Evolutionary conservation across 2,329 filamentous ascomycete genomes (phyloP).

Genomic region (Nannizziopsis arthrosporioides): DNA sequence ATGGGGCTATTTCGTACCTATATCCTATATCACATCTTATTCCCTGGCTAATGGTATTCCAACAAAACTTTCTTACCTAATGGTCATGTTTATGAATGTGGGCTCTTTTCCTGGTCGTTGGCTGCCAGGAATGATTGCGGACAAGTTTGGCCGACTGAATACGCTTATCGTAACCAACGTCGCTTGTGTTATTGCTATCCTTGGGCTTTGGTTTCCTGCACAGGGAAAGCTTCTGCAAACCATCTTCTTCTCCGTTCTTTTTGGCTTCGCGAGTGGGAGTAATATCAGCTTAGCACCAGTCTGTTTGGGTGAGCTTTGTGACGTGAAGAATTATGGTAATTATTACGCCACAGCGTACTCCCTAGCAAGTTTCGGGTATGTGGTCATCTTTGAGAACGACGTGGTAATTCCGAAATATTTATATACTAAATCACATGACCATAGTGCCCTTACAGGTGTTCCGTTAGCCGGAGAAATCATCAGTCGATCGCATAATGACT

Average conservation of each 20-base stretch:
- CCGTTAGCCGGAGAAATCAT: neutral
- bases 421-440: too few relatives aligned
- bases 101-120: neutral
- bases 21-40: conserved; percentile 2
- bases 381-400: too few relatives aligned
- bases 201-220: conserved; percentile 11
- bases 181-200: conserved; percentile 5
- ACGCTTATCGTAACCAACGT: conserved; percentile 6
- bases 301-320: conserved; percentile 24
- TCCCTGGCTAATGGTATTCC: conserved; percentile 1
- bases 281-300: conserved; percentile 24
- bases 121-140: conserved; percentile 4
- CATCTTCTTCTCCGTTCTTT: conserved; percentile 8
- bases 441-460: too few relatives aligned
- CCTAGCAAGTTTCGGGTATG: too few relatives aligned
- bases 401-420: too few relatives aligned
- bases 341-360: conserved; percentile 16
- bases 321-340: conserved; percentile 21
- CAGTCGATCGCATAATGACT: neutral
- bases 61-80: neutral
- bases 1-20: conserved; percentile 3
- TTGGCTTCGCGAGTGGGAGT: conserved; percentile 21
- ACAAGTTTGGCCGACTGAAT: conserved; percentile 10
- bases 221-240: neutral
- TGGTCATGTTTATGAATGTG: neutral